Conservation (phyloP, 345 rosid species). For the Pseudoturritis turrita region DNA sequence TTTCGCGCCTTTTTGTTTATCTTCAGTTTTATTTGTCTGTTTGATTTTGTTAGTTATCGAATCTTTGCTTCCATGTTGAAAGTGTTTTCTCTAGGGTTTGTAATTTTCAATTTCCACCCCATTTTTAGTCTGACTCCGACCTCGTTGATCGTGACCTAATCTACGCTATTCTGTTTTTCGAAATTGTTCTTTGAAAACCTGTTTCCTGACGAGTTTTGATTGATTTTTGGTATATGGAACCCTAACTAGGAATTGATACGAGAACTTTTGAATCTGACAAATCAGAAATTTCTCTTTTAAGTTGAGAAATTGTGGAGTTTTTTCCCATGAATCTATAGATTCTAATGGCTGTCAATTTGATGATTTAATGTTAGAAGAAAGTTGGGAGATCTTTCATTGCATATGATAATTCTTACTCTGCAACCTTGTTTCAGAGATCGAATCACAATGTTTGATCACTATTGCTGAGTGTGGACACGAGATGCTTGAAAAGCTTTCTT, state of each 20-base stretch:
- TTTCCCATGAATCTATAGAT: background rate
- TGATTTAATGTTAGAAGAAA: background rate
- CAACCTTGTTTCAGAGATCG: slow-evolving; percentile 3
- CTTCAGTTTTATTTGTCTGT: background rate
- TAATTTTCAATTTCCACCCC: background rate
- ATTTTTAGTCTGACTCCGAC: background rate
- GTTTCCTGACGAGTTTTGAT: background rate
- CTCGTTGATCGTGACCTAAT: background rate
- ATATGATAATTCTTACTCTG: background rate
- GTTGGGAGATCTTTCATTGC: background rate
- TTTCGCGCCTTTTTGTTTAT: slow-evolving; percentile 1
- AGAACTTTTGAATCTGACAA: background rate
- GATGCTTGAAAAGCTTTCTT: background rate
- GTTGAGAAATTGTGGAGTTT: background rate
- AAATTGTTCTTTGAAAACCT: background rate
- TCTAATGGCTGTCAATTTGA: background rate
- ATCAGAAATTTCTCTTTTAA: background rate
- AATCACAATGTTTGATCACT: slow-evolving; percentile 3
- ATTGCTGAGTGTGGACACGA: background rate
- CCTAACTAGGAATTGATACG: background rate
- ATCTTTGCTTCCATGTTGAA: background rate
- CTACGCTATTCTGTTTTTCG: background rate
- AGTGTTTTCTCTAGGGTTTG: background rate
- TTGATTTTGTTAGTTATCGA: background rate
- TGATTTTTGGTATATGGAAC: slow-evolving; percentile 9